Percentiles rank a stretch among this genome's conserved stretches.
phyloP scores from a whole-genome alignment of 148 eudicot species.

The Amaranthus palmeri region DNA sequence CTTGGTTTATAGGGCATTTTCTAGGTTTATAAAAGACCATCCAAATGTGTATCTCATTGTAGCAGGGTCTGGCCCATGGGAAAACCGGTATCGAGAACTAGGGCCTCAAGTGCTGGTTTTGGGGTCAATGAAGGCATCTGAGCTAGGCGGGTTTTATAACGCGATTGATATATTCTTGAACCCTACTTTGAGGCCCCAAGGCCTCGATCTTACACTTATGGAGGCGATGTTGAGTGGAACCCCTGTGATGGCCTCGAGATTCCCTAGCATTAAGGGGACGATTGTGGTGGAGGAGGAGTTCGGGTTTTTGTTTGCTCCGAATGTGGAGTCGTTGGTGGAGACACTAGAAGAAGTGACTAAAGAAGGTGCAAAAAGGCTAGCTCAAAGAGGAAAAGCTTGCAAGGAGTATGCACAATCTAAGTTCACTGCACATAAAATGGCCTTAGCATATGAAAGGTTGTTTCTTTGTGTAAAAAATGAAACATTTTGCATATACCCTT shows the following conservation, averaged over 20 bases:
- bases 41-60: constrained; percentile 51
- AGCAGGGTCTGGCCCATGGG: constrained; percentile 90
- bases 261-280: constrained; percentile 78
- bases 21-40: constrained; percentile 38
- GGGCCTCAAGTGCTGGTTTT: constrained; percentile 61
- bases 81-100: constrained; percentile 54
- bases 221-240: constrained; percentile 86
- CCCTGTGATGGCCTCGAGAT: constrained; percentile 78
- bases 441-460: constrained; percentile 76
- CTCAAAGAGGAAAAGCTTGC: constrained; percentile 56
- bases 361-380: constrained; percentile 56
- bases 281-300: constrained; percentile 70
- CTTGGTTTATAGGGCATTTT: constrained; percentile 49
- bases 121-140: constrained; percentile 77
- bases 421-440: constrained; percentile 83
- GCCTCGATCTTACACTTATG: constrained; percentile 77
- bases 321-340: constrained; percentile 54
- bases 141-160: constrained; percentile 61
- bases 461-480: constrained; percentile 75
- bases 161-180: constrained; percentile 72
- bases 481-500: constrained; percentile 56
- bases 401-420: constrained; percentile 45
- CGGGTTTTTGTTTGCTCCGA: constrained; percentile 81
- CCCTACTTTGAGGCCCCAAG: constrained; percentile 77
- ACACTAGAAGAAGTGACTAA: constrained; percentile 52